Conservation (phyloP, 2,329 filamentous ascomycete species). For the Phyllosticta ampelicida region DNA sequence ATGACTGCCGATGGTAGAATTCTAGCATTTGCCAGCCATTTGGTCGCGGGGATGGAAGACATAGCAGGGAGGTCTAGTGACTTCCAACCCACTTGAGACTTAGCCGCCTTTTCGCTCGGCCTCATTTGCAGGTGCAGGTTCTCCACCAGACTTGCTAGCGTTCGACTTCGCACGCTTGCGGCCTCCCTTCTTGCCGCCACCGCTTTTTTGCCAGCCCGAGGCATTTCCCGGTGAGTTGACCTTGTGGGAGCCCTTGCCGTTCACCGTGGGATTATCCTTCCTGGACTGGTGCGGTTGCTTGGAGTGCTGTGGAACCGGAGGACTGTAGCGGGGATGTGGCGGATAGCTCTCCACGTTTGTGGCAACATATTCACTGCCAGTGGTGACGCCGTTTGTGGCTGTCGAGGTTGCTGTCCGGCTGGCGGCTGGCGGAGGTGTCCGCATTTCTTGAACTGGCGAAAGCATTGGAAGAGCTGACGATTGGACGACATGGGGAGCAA, state of each 20-base stretch:
- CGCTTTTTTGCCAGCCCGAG: slow-evolving; percentile 7
- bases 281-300: slow-evolving; percentile 1
- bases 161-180: slow-evolving; percentile 26
- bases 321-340: not conserved
- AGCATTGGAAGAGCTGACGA: slow-evolving; percentile 44
- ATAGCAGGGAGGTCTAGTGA: not conserved
- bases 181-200: slow-evolving; percentile 15
- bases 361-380: not conserved
- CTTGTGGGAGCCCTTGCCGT: slow-evolving; percentile 15
- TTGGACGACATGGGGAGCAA: slow-evolving; percentile 23
- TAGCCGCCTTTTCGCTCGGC: slow-evolving; percentile 37
- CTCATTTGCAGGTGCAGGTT: slow-evolving; percentile 33
- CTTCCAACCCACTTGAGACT: not conserved
- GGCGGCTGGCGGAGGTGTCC: slow-evolving; percentile 58
- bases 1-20: not conserved
- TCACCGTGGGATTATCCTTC: slow-evolving; percentile 15
- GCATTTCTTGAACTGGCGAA: slow-evolving; percentile 64
- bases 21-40: not conserved
- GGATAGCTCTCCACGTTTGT: not conserved
- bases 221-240: not conserved
- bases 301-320: not conserved
- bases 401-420: slow-evolving; percentile 37
- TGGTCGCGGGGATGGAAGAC: not conserved
- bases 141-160: slow-evolving; percentile 23
- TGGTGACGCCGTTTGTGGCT: slow-evolving; percentile 15